phyloP scores from a whole-genome alignment of 768 basidiomycete species.

The Suillus paluster region DNA sequence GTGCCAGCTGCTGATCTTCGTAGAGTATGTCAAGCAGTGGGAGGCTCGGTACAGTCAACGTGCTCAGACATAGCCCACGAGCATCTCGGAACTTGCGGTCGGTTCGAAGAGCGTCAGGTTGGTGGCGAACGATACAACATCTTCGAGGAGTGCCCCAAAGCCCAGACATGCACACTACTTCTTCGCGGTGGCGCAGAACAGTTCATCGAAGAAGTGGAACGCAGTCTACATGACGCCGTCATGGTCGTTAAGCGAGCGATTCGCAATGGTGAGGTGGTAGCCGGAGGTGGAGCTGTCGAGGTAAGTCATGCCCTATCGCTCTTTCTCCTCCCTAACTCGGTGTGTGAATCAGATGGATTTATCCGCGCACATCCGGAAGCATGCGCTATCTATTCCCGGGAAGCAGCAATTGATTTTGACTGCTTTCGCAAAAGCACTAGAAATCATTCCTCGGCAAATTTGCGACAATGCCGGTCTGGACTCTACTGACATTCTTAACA shows the following conservation, averaged over 20 bases:
- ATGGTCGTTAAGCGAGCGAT: constrained; percentile 99
- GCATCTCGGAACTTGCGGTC: constrained; percentile 92
- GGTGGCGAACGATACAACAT: constrained; percentile 97
- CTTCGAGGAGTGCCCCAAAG: constrained; percentile 90
- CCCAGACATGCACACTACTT: constrained; percentile 94
- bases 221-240: constrained; percentile 96
- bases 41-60: constrained; percentile 93
- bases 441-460: constrained; percentile 97
- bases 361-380: constrained; percentile 89
- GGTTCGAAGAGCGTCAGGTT: constrained; percentile 93
- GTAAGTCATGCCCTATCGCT: constrained; percentile 43
- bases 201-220: constrained; percentile 97
- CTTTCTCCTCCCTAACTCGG: constrained; percentile 5
- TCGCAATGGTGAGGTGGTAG: constrained; percentile 94
- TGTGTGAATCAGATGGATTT: constrained; percentile 84
- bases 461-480: constrained; percentile 98
- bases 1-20: constrained; percentile 89
- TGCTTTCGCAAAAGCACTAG: constrained; percentile 96
- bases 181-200: constrained; percentile 97
- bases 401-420: constrained; percentile 93
- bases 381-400: constrained; percentile 92
- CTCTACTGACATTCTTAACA: constrained; percentile 96
- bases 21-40: constrained; percentile 94
- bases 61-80: constrained; percentile 90
- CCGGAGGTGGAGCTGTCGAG: constrained; percentile 97